phyloP scores from a whole-genome alignment of 495 filamentous ascomycete species.

The Penicillium samsonianum region DNA sequence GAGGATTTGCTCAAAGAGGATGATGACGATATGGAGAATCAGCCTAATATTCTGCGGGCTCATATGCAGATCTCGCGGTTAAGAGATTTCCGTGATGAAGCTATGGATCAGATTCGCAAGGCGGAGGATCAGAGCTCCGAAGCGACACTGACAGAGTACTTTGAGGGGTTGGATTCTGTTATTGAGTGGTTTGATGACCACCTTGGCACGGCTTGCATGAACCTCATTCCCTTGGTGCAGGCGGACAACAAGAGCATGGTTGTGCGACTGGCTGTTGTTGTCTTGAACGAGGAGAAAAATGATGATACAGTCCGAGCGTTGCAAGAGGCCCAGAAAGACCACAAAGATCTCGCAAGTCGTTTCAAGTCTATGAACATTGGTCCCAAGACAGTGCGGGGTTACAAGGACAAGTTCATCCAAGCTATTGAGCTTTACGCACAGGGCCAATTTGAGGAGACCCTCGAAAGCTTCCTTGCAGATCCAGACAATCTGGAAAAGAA shows the following conservation, averaged over 20 bases:
- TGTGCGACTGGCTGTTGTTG: conserved; percentile 84
- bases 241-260: conserved; percentile 84
- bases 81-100: conserved; percentile 90
- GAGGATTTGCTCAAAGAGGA: conserved; percentile 76
- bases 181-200: conserved; percentile 96
- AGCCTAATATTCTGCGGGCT: conserved; percentile 84
- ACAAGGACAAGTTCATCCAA: conserved; percentile 91
- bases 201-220: conserved; percentile 81
- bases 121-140: conserved; percentile 71
- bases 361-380: conserved; percentile 95
- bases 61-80: conserved; percentile 91
- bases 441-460: conserved; percentile 70
- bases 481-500: conserved; percentile 81
- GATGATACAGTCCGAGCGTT: conserved; percentile 87
- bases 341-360: conserved; percentile 85
- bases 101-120: conserved; percentile 88
- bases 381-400: conserved; percentile 87
- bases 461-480: conserved; percentile 76
- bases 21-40: conserved; percentile 80
- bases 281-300: conserved; percentile 94
- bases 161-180: conserved; percentile 80
- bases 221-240: conserved; percentile 82
- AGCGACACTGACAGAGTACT: conserved; percentile 82
- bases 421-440: conserved; percentile 73
- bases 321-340: conserved; percentile 91